These are phyloP conservation scores for Ottelia alismoides DNA, from an alignment of 106 monocot genomes.

Conservation along the genomic window DNA sequence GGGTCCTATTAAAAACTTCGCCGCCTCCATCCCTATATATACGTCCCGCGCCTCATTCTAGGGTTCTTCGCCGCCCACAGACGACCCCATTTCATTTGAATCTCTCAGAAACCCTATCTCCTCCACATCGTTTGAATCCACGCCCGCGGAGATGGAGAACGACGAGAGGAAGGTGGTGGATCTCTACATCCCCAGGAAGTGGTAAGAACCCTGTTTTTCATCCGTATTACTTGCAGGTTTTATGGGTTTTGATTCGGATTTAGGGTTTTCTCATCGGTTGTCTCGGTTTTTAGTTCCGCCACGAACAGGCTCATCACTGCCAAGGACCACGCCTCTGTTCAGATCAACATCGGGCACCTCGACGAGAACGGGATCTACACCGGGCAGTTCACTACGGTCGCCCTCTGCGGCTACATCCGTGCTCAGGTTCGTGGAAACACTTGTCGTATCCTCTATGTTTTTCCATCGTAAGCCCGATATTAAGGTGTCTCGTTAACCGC, in stretches of 20 bases:
- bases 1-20: too few relatives aligned
- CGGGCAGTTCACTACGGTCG: conserved; percentile 61
- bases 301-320: conserved; percentile 87
- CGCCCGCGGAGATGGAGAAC: conserved; percentile 92
- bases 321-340: conserved; percentile 91
- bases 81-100: too few relatives aligned
- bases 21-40: too few relatives aligned
- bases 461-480: too few relatives aligned
- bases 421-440: conserved; percentile 93
- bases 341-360: conserved; percentile 76
- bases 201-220: conserved; percentile 32
- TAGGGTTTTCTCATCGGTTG: neutral
- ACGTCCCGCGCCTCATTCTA: too few relatives aligned
- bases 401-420: conserved; percentile 75
- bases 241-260: neutral
- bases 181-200: conserved; percentile 86
- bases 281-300: conserved; percentile 41
- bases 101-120: too few relatives aligned
- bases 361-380: conserved; percentile 73
- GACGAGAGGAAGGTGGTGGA: conserved; percentile 64
- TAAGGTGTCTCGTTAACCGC: too few relatives aligned
- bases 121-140: too few relatives aligned
- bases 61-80: too few relatives aligned
- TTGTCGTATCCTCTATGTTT: neutral
- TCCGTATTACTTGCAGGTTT: too few relatives aligned